Conservation (phyloP, 2,329 filamentous ascomycete genomes). For the Ophiostoma angusticollis region DNA sequence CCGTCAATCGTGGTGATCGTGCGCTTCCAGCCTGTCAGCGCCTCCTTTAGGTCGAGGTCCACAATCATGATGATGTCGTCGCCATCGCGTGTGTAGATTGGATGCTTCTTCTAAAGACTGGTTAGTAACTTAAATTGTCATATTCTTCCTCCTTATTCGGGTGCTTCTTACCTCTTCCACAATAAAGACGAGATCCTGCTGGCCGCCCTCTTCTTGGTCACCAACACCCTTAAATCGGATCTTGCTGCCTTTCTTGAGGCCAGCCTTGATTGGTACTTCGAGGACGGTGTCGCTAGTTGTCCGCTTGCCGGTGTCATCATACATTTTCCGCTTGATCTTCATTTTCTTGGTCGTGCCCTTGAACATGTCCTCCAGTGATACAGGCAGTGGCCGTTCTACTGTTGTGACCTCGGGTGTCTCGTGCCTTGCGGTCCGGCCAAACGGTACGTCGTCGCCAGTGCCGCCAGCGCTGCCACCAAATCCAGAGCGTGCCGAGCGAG, state of each 20-base stretch:
- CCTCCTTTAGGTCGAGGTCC: constrained; percentile 81
- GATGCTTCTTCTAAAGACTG: constrained; percentile 80
- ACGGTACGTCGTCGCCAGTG: constrained; percentile 12
- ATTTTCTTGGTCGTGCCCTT: constrained; percentile 88
- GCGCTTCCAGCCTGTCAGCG: constrained; percentile 82
- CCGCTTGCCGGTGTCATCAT: constrained; percentile 73
- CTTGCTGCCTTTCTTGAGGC: constrained; percentile 92
- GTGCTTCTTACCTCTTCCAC: constrained; percentile 87
- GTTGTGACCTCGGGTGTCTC: constrained; percentile 77
- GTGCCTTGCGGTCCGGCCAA: constrained; percentile 26
- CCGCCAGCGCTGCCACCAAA: constrained; percentile 15
- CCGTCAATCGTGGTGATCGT: constrained; percentile 92
- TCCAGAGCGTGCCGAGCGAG: not conserved
- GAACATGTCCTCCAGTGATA: constrained; percentile 82
- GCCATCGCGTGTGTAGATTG: constrained; percentile 72
- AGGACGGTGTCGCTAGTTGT: constrained; percentile 79
- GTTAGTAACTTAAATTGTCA: constrained; percentile 56
- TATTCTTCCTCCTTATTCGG: not conserved
- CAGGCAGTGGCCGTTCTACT: constrained; percentile 68
- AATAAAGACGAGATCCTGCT: constrained; percentile 91
- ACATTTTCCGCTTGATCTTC: constrained; percentile 95
- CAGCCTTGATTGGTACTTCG: constrained; percentile 90
- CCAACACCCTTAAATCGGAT: constrained; percentile 98
- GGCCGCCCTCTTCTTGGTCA: constrained; percentile 90
- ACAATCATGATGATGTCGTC: constrained; percentile 73